Evolutionary conservation across 2,329 filamentous ascomycete species (phyloP), one percentile per base, ranked within the genome.

Genomic region (Trichoderma arundinaceum): DNA sequence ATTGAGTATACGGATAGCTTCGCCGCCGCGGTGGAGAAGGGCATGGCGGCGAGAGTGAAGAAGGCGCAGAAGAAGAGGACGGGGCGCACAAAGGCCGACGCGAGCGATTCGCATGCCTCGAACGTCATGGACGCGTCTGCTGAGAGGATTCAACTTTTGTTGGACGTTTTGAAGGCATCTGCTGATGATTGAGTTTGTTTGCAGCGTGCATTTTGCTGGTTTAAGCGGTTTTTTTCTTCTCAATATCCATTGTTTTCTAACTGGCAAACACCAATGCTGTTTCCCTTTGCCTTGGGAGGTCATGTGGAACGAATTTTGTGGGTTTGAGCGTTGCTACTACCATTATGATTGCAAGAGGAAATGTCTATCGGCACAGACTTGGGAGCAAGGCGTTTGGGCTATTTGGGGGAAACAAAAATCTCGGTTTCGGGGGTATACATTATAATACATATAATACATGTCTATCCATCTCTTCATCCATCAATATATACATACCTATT

Each of bases 1-100:
- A 68, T 80, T 12, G 65, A 67, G 1, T 80, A 81, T 68, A 76
- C 76, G 35, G 67, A 73, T 0, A 68, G 68, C 4, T 72, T 87
- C 15, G 73, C 73, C 15, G 68, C 68, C 6, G 82, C 82, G 0
- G 79, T 81, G 12, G 76, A 78, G 65, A 77, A 71, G 60, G 85
- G 85, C 1, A 80, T 87, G 28, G 72, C 73, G 52, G 82, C 83
- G n/a, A 76, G 85, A 17, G 76, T 80, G 67, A 74, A 77, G 9
- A 86, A 84, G 72, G 75, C 79, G 2, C 81, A 77, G 70, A 77
- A 76, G 63, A 81, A 78, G 70, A 78, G 76, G 57, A 74, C 71
- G 43, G 74, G 74, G n/a, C 76, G 72, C 65, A 64, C 71, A 33
- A 76, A 73, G 66, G 69, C 68, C 0, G 75, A 79, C 15, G 72